phyloP scores from a whole-genome alignment of 1,139 yeast genomes.

The Candida labiduridarum region DNA sequence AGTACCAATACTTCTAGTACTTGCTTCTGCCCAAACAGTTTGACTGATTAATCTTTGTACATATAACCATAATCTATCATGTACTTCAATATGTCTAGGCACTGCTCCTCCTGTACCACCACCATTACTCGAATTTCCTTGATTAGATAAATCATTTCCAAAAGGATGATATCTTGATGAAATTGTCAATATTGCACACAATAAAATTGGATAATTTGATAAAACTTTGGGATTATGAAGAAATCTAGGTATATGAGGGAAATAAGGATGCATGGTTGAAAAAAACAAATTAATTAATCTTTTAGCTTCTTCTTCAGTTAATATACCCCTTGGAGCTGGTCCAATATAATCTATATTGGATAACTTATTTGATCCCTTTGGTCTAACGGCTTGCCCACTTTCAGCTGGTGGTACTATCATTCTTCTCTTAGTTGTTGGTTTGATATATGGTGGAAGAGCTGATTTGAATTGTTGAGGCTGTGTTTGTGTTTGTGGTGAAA shows the following conservation, averaged over 20 bases:
- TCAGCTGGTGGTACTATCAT: slow-evolving; percentile 42
- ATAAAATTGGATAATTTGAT: slow-evolving; percentile 76
- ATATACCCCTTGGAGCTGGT: slow-evolving; percentile 47
- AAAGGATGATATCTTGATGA: slow-evolving; percentile 73
- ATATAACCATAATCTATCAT: slow-evolving; percentile 79
- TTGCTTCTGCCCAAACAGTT: slow-evolving; percentile 94
- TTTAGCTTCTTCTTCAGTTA: slow-evolving; percentile 70
- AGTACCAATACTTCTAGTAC: slow-evolving; percentile 85
- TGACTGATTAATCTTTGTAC: slow-evolving; percentile 82
- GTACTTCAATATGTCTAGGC: slow-evolving; percentile 61
- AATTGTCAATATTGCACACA: slow-evolving; percentile 80
- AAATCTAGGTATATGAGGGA: slow-evolving; percentile 81
- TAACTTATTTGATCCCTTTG: slow-evolving; percentile 53
- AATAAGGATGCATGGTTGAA: slow-evolving; percentile 82
- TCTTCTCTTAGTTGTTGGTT: slow-evolving; percentile 17
- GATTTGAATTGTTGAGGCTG: not conserved
- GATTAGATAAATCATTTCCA: slow-evolving; percentile 25
- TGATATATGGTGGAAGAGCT: slow-evolving; percentile 19
- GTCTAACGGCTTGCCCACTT: slow-evolving; percentile 49
- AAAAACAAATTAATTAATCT: slow-evolving; percentile 67
- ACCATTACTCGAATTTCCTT: slow-evolving; percentile 19
- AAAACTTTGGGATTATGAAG: slow-evolving; percentile 66
- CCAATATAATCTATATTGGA: slow-evolving; percentile 70
- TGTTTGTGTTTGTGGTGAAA: not conserved
- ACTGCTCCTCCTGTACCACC: slow-evolving; percentile 29